phyloP scores from a whole-genome alignment of 306 rosid genomes.

The Cyamopsis tetragonoloba region DNA sequence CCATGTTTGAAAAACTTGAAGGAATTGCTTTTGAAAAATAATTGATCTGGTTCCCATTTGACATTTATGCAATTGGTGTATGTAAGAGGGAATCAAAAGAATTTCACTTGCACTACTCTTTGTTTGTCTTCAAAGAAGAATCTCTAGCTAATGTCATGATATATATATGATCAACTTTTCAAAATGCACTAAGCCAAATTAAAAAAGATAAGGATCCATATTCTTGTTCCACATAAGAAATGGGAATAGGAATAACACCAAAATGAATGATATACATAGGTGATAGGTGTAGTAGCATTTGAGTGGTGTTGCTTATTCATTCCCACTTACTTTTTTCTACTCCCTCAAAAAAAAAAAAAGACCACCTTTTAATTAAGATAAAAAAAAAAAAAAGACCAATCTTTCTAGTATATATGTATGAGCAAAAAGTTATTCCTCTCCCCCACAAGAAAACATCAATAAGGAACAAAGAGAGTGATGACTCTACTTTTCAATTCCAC shows the following conservation, averaged over 20 bases:
- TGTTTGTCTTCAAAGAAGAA: slow-evolving; percentile 24
- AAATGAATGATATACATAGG: slow-evolving; percentile 16
- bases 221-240: slow-evolving; percentile 15
- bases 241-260: slow-evolving; percentile 10
- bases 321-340: slow-evolving; percentile 60
- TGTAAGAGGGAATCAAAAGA: slow-evolving; percentile 32
- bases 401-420: slow-evolving; percentile 64
- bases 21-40: slow-evolving; percentile 16
- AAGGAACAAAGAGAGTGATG: slow-evolving; percentile 63
- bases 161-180: no score
- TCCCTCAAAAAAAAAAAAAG: slow-evolving; percentile 51
- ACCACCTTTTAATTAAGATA: slow-evolving; percentile 41
- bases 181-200: slow-evolving; percentile 24
- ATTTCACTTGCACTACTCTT: not conserved
- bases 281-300: no score
- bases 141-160: slow-evolving; percentile 28
- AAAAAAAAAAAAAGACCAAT: slow-evolving; percentile 32
- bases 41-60: slow-evolving; percentile 28
- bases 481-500: slow-evolving; percentile 59
- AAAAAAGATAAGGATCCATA: no score
- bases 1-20: slow-evolving; percentile 11
- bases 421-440: slow-evolving; percentile 86
- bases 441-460: slow-evolving; percentile 78
- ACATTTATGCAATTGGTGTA: slow-evolving; percentile 25
- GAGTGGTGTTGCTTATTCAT: slow-evolving; percentile 54